These are phyloP conservation scores for Globisporangium parvum DNA, from an alignment of 352 stramenopile species.

Conservation along the genomic window DNA sequence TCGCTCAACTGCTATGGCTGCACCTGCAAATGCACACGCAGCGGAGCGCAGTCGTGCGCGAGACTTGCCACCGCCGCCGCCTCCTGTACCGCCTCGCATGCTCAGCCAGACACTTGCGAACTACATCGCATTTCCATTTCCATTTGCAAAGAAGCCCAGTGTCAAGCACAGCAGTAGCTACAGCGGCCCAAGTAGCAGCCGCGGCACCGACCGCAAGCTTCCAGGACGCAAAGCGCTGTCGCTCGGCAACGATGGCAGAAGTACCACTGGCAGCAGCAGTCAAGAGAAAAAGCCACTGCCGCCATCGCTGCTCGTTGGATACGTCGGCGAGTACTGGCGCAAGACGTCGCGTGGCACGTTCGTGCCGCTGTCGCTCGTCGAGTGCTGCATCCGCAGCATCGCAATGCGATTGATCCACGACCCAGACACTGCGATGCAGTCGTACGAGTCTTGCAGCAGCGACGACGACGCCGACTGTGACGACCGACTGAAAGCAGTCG, in stretches of 20 bases:
- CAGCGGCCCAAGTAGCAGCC: conserved; percentile 3
- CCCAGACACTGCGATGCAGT: conserved; percentile 11
- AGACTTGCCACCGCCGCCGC: conserved; percentile 1
- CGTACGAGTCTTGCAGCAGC: neutral
- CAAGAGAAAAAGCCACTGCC: conserved; percentile 6
- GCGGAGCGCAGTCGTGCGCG: neutral
- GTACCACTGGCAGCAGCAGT: neutral
- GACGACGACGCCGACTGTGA: neutral
- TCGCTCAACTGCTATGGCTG: conserved; percentile 17
- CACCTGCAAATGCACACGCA: conserved; percentile 19
- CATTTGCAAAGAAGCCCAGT: conserved; percentile 43
- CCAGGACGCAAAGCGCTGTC: neutral
- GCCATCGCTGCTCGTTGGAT: conserved; percentile 12
- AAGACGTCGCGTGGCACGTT: conserved; percentile 32
- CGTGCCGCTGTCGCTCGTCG: conserved; percentile 45
- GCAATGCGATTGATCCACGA: conserved; percentile 38
- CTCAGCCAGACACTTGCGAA: conserved; percentile 59
- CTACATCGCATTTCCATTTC: conserved; percentile 78
- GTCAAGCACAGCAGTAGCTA: conserved; percentile 6
- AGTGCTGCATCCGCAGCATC: conserved; percentile 48
- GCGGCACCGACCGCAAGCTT: neutral
- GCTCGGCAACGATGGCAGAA: neutral
- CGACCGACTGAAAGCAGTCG: conserved; percentile 2
- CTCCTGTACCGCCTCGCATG: conserved; percentile 12
- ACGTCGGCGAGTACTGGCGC: conserved; percentile 48